phyloP scores from a whole-genome alignment of 2,329 filamentous ascomycete species.

The Trichoderma breve region DNA sequence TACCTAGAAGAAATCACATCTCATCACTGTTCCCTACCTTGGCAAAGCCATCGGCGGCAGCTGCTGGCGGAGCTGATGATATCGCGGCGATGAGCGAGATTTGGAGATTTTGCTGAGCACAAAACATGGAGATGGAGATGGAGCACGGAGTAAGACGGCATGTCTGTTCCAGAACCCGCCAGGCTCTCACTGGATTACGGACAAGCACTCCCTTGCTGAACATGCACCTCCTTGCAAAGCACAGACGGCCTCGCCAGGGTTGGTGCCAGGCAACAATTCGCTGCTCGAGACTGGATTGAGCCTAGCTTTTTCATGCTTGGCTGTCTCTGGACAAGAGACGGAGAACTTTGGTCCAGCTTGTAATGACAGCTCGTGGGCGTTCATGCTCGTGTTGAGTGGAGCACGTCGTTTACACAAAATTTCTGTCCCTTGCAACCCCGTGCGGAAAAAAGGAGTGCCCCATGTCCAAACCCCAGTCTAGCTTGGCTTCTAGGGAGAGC shows the following conservation, averaged over 20 bases:
- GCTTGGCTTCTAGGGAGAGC: not conserved
- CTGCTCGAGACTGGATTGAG: slow-evolving; percentile 2
- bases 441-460: slow-evolving; percentile 12
- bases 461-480: slow-evolving; percentile 1
- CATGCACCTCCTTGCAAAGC: not conserved
- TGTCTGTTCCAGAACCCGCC: not conserved
- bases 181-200: not conserved
- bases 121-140: not conserved
- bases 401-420: slow-evolving; percentile 5
- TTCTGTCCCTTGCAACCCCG: slow-evolving; percentile 17
- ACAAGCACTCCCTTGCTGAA: not conserved
- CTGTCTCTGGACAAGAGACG: not conserved
- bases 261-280: not conserved
- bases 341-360: not conserved
- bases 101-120: slow-evolving; percentile 3
- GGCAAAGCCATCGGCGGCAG: not conserved
- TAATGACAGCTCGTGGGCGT: slow-evolving; percentile 3
- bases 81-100: slow-evolving; percentile 4
- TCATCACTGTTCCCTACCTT: not conserved
- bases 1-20: not conserved
- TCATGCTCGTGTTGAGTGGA: slow-evolving; percentile 19
- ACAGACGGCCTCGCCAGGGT: not conserved
- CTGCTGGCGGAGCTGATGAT: slow-evolving; percentile 6
- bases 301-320: not conserved
- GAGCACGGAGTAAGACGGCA: not conserved